Evolutionary conservation across 306 rosid genomes (phyloP).

Genomic region (Prunus mongolica): DNA sequence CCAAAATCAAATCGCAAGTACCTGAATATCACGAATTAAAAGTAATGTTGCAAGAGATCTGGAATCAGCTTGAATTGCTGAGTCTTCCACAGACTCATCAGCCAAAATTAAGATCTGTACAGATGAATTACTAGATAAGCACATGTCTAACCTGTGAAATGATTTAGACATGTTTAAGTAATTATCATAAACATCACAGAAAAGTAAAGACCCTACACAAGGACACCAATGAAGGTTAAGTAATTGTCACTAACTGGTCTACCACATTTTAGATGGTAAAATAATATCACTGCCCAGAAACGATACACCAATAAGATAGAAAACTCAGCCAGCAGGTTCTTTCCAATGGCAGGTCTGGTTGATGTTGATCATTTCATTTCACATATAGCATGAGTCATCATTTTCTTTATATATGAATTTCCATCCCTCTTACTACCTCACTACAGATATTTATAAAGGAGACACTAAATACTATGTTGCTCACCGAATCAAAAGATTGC

Average conservation of each 20-base stretch:
- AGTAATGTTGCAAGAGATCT: slow-evolving; percentile 93
- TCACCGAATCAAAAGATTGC: slow-evolving; percentile 87
- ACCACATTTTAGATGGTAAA: neutral
- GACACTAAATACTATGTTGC: slow-evolving; percentile 28
- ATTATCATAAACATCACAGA: neutral
- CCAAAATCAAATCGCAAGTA: slow-evolving; percentile 20
- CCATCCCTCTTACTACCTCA: neutral
- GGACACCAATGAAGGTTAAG: neutral
- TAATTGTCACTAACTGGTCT: slow-evolving; percentile 13
- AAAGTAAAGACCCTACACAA: neutral
- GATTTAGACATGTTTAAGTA: neutral
- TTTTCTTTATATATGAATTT: neutral
- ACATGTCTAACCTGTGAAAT: neutral
- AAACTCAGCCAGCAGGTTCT: slow-evolving; percentile 1
- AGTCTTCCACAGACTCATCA: slow-evolving; percentile 93
- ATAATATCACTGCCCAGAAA: slow-evolving; percentile 1
- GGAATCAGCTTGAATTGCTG: slow-evolving; percentile 96
- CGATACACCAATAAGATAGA: slow-evolving; percentile 1
- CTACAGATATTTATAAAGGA: neutral
- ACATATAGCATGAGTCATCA: neutral
- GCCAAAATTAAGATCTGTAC: slow-evolving; percentile 83
- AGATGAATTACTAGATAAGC: slow-evolving; percentile 25
- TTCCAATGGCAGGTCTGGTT: slow-evolving; percentile 7
- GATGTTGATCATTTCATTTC: slow-evolving; percentile 7
- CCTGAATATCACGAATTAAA: slow-evolving; percentile 92